These are phyloP conservation scores for Podaxis sp. DNA, from an alignment of 768 basidiomycete genomes.

Conservation along the genomic window DNA sequence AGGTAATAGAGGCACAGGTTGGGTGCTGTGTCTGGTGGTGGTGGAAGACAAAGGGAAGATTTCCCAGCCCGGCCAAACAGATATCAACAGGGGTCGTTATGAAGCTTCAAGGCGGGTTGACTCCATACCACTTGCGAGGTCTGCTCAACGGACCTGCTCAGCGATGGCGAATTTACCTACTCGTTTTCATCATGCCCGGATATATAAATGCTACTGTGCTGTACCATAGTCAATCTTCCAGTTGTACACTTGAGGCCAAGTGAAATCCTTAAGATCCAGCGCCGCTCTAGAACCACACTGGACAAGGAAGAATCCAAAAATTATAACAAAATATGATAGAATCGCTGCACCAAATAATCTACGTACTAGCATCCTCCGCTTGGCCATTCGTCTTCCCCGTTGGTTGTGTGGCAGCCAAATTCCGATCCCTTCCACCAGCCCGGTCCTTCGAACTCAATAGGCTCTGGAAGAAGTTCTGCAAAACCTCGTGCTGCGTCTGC, in stretches of 20 bases:
- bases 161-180: neutral
- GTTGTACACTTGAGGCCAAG: neutral
- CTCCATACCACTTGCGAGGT: neutral
- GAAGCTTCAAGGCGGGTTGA: neutral
- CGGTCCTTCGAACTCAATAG: slow-evolving; percentile 72
- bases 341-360: slow-evolving; percentile 10
- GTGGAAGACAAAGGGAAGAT: slow-evolving; percentile 28
- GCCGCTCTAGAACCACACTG: neutral
- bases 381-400: slow-evolving; percentile 16
- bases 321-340: slow-evolving; percentile 17
- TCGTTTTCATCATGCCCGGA: neutral
- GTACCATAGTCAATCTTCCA: too few species aligned
- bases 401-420: slow-evolving; percentile 7
- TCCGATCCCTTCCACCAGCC: slow-evolving; percentile 24
- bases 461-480: slow-evolving; percentile 88
- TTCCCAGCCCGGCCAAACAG: slow-evolving; percentile 29
- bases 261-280: slow-evolving; percentile 8
- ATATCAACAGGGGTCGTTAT: slow-evolving; percentile 29
- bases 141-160: neutral
- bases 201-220: too few species aligned
- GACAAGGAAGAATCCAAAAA: slow-evolving; percentile 5
- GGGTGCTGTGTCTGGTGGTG: slow-evolving; percentile 23
- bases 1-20: neutral
- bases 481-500: slow-evolving; percentile 78
- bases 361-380: slow-evolving; percentile 37